phyloP scores from a whole-genome alignment of 192 early-diverging fungal genomes.

The Gigaspora rosea region DNA sequence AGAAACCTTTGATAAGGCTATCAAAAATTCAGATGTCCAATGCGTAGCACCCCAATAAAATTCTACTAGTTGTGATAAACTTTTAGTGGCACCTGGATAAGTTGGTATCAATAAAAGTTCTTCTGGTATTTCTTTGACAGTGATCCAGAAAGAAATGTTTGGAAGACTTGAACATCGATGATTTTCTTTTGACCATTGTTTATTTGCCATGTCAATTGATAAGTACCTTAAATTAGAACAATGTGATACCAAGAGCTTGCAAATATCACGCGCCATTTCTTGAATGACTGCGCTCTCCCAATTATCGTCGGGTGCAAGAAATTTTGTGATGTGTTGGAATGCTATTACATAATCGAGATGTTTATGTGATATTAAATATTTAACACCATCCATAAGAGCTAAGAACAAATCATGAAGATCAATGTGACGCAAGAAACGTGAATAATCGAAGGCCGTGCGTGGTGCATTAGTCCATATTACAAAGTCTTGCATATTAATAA shows the following conservation, averaged over 20 bases:
- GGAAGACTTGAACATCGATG: conserved; percentile 7
- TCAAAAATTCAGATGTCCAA: neutral
- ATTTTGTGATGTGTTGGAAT: neutral
- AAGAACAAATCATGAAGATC: neutral
- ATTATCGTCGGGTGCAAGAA: neutral
- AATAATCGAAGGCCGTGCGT: neutral
- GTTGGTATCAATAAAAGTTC: conserved; percentile 1
- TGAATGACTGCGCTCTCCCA: neutral
- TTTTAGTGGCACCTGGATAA: neutral
- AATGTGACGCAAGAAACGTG: neutral
- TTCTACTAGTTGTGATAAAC: conserved; percentile 15
- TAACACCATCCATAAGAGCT: neutral
- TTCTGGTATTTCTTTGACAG: neutral
- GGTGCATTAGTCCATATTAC: neutral
- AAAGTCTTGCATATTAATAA: neutral
- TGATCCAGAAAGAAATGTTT: conserved; percentile 13
- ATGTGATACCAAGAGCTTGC: conserved; percentile 6
- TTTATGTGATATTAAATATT: neutral
- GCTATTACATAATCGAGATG: neutral
- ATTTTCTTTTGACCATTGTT: neutral
- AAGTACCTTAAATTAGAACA: neutral
- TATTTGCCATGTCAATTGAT: conserved; percentile 13
- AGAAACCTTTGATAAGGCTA: conserved; percentile 5
- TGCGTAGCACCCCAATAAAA: conserved; percentile 6
- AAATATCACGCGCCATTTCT: conserved; percentile 3